A percentile compares a stretch with the other conserved stretches of the same genome.
Evolutionary conservation across 2,329 filamentous ascomycete genomes (phyloP).

Genomic region (Alternaria gansuensis): DNA sequence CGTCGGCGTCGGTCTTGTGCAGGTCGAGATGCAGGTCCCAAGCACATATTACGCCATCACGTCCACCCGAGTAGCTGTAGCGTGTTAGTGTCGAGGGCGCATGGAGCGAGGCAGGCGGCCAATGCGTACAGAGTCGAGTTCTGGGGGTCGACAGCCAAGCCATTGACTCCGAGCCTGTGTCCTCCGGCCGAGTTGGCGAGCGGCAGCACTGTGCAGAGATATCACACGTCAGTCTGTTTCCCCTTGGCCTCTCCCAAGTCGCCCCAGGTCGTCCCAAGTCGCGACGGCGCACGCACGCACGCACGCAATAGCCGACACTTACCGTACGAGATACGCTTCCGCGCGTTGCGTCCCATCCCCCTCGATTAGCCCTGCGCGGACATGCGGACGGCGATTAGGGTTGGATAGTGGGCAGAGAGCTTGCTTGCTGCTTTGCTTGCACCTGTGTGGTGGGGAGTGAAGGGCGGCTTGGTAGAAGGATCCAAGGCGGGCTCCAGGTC

Average conservation of each 20-base stretch:
- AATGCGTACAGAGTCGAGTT: conserved; percentile 82
- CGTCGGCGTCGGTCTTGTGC: conserved; percentile 35
- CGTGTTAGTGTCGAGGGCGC: conserved; percentile 22
- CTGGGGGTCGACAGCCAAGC: conserved; percentile 83
- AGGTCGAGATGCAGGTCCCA: conserved; percentile 87
- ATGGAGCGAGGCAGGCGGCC: conserved; percentile 8
- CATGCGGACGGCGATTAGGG: conserved; percentile 23
- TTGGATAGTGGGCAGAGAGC: background rate
- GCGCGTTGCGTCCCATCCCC: conserved; percentile 62
- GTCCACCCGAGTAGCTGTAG: conserved; percentile 87
- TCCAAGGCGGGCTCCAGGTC: conserved; percentile 9
- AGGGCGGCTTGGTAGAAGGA: conserved; percentile 15
- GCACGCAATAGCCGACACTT: conserved; percentile 29
- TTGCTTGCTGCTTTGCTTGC: background rate
- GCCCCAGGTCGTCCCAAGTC: conserved; percentile 10
- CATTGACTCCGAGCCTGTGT: conserved; percentile 93
- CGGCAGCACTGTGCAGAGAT: conserved; percentile 67
- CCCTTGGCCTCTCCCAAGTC: conserved; percentile 6
- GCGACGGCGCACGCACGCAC: conserved; percentile 10
- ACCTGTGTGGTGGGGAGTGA: background rate
- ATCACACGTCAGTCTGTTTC: conserved; percentile 21
- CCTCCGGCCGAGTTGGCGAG: conserved; percentile 79
- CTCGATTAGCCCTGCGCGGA: conserved; percentile 28
- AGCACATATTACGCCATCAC: conserved; percentile 94
- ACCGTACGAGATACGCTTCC: conserved; percentile 65